phyloP scores from a whole-genome alignment of 163 green algal genomes.

The Picocystis sp. region DNA sequence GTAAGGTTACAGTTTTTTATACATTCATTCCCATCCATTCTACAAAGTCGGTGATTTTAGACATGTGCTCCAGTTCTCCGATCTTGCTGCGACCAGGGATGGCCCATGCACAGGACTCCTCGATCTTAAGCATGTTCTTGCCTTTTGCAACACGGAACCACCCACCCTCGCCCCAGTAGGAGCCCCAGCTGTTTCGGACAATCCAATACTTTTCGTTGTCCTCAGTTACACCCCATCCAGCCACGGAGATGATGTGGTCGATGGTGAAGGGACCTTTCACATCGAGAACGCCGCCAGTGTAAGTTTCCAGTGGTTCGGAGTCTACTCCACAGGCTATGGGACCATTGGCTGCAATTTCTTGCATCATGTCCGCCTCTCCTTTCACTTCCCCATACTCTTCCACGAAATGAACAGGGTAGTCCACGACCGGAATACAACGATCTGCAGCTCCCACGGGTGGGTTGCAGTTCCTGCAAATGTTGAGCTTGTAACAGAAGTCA shows the following conservation, averaged over 20 bases:
- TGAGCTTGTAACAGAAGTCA: conserved; percentile 12
- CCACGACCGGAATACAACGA: not conserved
- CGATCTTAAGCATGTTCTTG: conserved; percentile 49
- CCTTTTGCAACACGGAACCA: conserved; percentile 56
- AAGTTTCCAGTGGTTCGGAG: conserved; percentile 18
- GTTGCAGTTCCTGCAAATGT: conserved; percentile 13
- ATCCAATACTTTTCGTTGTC: conserved; percentile 34
- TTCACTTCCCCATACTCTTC: conserved; percentile 18
- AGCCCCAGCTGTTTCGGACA: conserved; percentile 46
- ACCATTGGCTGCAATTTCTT: conserved; percentile 17
- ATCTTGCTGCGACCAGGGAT: conserved; percentile 7
- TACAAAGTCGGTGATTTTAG: too few species aligned
- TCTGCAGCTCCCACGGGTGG: not conserved
- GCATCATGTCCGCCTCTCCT: conserved; percentile 16
- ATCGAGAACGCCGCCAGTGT: conserved; percentile 21
- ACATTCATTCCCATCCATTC: too few species aligned
- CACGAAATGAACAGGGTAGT: conserved; percentile 5
- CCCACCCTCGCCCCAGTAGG: conserved; percentile 46
- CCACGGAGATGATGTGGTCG: conserved; percentile 67
- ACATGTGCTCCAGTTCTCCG: too few species aligned
- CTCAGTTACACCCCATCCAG: conserved; percentile 60
- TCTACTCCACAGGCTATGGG: conserved; percentile 28
- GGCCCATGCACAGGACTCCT: conserved; percentile 25
- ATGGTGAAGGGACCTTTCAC: conserved; percentile 11
- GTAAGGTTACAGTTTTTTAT: too few species aligned